Conservation (phyloP, 805 yeast genomes). For the Myxozyma neotropica region DNA sequence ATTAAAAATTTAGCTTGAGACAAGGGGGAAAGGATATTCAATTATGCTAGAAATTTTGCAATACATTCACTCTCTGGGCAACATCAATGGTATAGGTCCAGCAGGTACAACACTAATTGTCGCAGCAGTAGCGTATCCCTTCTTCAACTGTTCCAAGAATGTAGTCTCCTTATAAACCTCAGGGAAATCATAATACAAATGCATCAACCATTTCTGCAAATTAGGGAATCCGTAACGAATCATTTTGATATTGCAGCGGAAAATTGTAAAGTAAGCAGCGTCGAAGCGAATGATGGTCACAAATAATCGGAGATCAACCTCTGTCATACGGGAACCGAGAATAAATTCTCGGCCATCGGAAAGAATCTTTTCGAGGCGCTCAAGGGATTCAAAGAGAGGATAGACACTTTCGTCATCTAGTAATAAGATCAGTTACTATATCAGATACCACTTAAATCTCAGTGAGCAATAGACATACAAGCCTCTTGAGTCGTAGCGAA, state of each 20-base stretch:
- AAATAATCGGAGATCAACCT: constrained; percentile 84
- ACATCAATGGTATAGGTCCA: constrained; percentile 82
- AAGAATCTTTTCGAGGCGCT: constrained; percentile 66
- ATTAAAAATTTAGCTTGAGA: too few species aligned
- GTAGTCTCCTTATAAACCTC: constrained; percentile 78
- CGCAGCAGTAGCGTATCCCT: constrained; percentile 73
- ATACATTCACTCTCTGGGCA: constrained; percentile 41
- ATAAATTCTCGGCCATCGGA: constrained; percentile 49
- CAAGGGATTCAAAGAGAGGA: constrained; percentile 66
- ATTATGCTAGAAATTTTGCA: neutral
- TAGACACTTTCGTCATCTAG: constrained; percentile 58
- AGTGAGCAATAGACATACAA: constrained; percentile 44
- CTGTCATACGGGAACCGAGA: constrained; percentile 70
- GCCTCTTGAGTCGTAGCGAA: constrained; percentile 84
- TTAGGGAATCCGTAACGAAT: constrained; percentile 78
- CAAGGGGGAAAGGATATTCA: too few species aligned
- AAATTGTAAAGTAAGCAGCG: constrained; percentile 90
- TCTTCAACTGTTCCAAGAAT: constrained; percentile 83
- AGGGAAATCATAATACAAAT: constrained; percentile 76
- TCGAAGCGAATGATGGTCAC: constrained; percentile 90
- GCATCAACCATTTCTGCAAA: constrained; percentile 76
- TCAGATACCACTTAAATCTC: neutral
- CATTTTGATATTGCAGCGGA: constrained; percentile 84
- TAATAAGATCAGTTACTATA: constrained; percentile 41
- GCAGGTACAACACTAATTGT: constrained; percentile 69